Percentiles rank a stretch among this genome's conserved stretches.
These are phyloP conservation scores for Cutaneotrichosporon daszewskae DNA, from an alignment of 1,284 basidiomycete species.

Conservation along the genomic window DNA sequence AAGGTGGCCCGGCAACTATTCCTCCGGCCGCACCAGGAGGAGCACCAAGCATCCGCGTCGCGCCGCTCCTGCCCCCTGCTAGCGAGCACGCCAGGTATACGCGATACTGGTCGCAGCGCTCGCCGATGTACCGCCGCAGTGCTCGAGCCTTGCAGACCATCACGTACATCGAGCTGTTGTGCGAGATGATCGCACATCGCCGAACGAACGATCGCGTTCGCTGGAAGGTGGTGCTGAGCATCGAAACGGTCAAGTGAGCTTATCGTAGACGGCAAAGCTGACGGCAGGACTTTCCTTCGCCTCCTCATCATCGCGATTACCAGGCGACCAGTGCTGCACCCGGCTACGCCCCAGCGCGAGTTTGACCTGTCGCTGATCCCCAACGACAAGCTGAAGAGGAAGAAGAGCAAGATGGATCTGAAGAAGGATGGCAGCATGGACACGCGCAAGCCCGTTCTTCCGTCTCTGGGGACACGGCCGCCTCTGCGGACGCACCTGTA, in stretches of 20 bases:
- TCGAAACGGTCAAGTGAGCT: slow-evolving; percentile 74
- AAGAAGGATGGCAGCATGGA: slow-evolving; percentile 4
- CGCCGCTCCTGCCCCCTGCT: slow-evolving; percentile 33
- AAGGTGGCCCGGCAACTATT: slow-evolving; percentile 2
- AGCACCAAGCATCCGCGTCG: slow-evolving; percentile 11
- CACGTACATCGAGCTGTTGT: slow-evolving; percentile 68
- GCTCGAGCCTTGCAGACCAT: slow-evolving; percentile 67
- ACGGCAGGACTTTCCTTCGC: slow-evolving; percentile 62
- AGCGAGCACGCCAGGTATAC: slow-evolving; percentile 58
- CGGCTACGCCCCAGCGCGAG: slow-evolving; percentile 76
- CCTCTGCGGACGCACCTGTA: slow-evolving; percentile 52
- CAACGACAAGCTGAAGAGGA: slow-evolving; percentile 10
- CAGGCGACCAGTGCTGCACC: slow-evolving; percentile 63
- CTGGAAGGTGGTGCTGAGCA: slow-evolving; percentile 66
- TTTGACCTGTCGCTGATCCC: slow-evolving; percentile 67
- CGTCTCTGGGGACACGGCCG: slow-evolving; percentile 50
- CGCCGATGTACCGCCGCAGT: slow-evolving; percentile 64
- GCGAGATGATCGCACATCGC: slow-evolving; percentile 78
- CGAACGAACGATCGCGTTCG: slow-evolving; percentile 53
- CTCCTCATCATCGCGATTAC: slow-evolving; percentile 66
- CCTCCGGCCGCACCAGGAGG: slow-evolving; percentile 3
- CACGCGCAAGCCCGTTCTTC: slow-evolving; percentile 48
- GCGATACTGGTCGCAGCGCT: slow-evolving; percentile 68
- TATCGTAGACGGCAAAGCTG: background rate
- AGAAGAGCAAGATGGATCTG: background rate